Base-by-base conservation (phyloP, 352 stramenopile species). In the Globisporangium spinosum region DNA sequence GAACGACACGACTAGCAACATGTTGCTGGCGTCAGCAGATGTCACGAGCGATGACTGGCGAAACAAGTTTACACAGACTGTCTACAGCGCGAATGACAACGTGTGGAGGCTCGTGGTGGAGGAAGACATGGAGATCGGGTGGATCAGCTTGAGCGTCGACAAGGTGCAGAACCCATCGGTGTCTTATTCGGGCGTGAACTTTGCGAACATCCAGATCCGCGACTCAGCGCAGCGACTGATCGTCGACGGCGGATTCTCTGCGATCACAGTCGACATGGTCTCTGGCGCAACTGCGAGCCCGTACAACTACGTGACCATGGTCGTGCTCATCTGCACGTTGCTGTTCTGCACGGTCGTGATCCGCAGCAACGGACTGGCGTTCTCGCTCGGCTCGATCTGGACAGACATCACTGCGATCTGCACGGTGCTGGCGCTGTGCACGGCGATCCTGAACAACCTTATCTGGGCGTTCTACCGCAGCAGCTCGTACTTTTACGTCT, bases 281-380 rank as follows among this genome's bases (percentile, higher is more conserved):
- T 80, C 75, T 0, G 77, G 83, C 13, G 75, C 85, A 5, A 84
- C 73, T n/a, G 75, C 80, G 20, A 94, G 88, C 68, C 87, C 88
- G 65, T 96, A 96, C 77, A 96, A 93, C 58, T 96, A 94, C 74
- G 86, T 96, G 32, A 93, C 86, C 1, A 89, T 96, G 70, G 88
- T 94, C 40, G 79, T 96, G 22, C 74, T 96, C n/a, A 82, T 92
- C 40, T 81, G 86, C 7, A 90, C 85, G 34, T 73, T 96, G 35
- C 69, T 89, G 2, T 96, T 96, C 59, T 96, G 88, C 67, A 84
- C 81, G 35, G 75, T 94, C 13, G 87, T 91, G 51, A 93, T 96
- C 64, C 83, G 80, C 20, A 91, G 85, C 64, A 91, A 96, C 64
- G 88, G 88, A 0, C 74, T 96, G 4, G 79, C 85, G 22, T 94